Evolutionary conservation across 2,329 filamentous ascomycete species (phyloP).

Genomic region (Talaromyces albobiverticillius): DNA sequence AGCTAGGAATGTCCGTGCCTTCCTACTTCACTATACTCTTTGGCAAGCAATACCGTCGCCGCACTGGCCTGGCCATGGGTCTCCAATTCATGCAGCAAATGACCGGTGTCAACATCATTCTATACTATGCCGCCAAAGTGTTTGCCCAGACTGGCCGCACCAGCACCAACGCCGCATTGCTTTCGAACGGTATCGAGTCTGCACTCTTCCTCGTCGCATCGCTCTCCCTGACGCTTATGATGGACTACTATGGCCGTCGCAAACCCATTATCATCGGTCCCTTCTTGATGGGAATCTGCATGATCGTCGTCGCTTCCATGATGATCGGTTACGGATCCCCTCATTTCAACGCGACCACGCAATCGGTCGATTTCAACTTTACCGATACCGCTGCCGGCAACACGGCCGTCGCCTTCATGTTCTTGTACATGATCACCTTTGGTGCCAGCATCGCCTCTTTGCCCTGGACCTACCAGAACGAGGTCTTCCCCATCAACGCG

Average conservation of each 20-base stretch:
- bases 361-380: not conserved
- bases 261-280: constrained; percentile 2
- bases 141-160: not conserved
- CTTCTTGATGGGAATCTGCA: not conserved
- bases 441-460: constrained; percentile 13
- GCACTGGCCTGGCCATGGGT: not conserved
- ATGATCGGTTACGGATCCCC: not conserved
- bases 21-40: not conserved
- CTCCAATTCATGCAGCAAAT: constrained; percentile 7
- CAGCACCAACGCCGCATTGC: not conserved
- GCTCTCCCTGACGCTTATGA: not conserved
- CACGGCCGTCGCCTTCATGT: constrained; percentile 30
- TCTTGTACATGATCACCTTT: constrained; percentile 16
- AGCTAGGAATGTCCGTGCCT: not conserved
- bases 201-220: not conserved
- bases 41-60: constrained; percentile 2
- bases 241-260: constrained; percentile 4
- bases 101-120: not conserved
- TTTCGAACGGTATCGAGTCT: constrained; percentile 1
- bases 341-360: not conserved
- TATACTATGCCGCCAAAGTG: constrained; percentile 6
- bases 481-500: constrained; percentile 23
- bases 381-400: not conserved
- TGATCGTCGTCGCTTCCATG: constrained; percentile 3
- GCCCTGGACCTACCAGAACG: constrained; percentile 18